These are phyloP conservation scores for Pleurotus giganteus DNA, from an alignment of 768 basidiomycete species.

Conservation along the genomic window DNA sequence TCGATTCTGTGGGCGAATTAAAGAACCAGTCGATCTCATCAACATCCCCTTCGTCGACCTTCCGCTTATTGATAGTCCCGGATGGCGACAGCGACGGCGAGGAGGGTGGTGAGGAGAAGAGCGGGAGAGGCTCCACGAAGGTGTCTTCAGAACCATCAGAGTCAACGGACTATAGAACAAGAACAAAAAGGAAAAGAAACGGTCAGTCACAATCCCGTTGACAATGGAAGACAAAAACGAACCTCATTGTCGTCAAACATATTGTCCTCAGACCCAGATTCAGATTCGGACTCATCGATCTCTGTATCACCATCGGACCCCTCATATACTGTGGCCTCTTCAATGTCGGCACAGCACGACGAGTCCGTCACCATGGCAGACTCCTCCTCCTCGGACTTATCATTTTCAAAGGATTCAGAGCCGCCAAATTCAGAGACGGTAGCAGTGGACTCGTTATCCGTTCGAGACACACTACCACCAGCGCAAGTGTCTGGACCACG, in stretches of 20 bases:
- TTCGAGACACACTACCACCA: no score
- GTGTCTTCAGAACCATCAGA: background rate
- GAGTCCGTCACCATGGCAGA: no score
- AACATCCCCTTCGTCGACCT: background rate
- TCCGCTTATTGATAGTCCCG: no score
- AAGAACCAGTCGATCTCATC: background rate
- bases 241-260: background rate
- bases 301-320: no score
- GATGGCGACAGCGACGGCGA: no score
- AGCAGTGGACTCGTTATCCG: no score
- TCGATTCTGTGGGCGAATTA: no score
- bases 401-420: no score
- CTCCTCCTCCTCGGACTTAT: conserved; percentile 36
- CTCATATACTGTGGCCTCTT: no score
- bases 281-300: background rate
- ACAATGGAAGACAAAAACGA: background rate
- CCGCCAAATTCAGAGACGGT: background rate
- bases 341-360: no score
- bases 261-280: background rate
- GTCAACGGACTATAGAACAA: background rate
- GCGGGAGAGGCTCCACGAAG: background rate
- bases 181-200: background rate
- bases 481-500: no score
- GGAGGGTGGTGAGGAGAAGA: background rate
- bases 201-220: no score